phyloP scores from a whole-genome alignment of 73 alveolate species.

The Stentor roeselii region DNA sequence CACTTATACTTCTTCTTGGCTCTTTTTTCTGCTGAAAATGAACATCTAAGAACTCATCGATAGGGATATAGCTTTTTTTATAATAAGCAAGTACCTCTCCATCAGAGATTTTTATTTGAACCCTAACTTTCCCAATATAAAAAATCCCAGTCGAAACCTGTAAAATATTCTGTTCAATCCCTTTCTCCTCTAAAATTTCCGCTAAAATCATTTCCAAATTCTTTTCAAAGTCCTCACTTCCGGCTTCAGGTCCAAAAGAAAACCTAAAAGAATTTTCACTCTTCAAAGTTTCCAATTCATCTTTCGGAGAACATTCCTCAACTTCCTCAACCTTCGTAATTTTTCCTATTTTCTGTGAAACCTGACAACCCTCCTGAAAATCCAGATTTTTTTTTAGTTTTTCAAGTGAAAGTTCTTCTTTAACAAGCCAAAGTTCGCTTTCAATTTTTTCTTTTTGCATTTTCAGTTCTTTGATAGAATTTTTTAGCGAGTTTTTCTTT shows the following conservation, averaged over 20 bases:
- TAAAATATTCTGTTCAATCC: neutral
- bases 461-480: too few relatives aligned
- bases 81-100: conserved; percentile 15
- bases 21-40: neutral
- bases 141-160: conserved; percentile 15
- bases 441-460: neutral
- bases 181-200: conserved; percentile 12
- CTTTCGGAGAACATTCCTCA: too few relatives aligned
- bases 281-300: neutral
- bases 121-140: conserved; percentile 19
- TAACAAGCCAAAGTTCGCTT: neutral
- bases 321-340: neutral
- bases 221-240: neutral
- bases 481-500: too few relatives aligned
- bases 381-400: too few relatives aligned
- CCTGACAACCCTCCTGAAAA: too few relatives aligned
- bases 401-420: neutral
- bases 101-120: neutral
- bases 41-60: conserved; percentile 6
- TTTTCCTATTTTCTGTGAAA: neutral
- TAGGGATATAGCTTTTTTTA: conserved; percentile 7
- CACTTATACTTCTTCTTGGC: conserved; percentile 21
- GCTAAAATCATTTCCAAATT: neutral
- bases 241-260: conserved; percentile 5
- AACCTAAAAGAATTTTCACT: conserved; percentile 14